Percentiles rank a stretch among this genome's conserved stretches.
Conservation (phyloP, 352 stramenopile species). For the Pilasporangium apinafurcum region DNA sequence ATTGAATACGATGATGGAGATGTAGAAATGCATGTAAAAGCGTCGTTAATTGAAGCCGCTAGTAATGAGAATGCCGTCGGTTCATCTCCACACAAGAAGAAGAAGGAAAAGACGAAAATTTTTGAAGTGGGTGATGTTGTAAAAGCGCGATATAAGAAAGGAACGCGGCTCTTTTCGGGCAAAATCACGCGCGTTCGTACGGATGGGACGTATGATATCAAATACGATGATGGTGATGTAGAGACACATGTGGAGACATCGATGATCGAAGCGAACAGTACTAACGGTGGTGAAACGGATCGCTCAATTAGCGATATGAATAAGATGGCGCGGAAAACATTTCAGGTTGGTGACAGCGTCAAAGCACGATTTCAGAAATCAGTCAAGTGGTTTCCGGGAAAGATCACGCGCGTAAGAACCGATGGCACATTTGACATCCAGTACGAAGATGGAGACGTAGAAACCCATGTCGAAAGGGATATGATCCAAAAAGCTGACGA, state of each 20-base stretch:
- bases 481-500: constrained; percentile 40
- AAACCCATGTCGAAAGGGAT: constrained; percentile 19
- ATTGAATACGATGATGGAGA: constrained; percentile 62
- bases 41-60: constrained; percentile 15
- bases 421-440: constrained; percentile 67
- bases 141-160: constrained; percentile 35
- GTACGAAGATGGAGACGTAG: constrained; percentile 56
- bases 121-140: constrained; percentile 28
- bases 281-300: too few relatives aligned
- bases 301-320: too few relatives aligned
- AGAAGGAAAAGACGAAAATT: too few relatives aligned
- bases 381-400: constrained; percentile 46
- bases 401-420: constrained; percentile 42
- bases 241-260: constrained; percentile 22
- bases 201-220: constrained; percentile 51
- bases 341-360: constrained; percentile 48
- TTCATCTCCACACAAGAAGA: too few relatives aligned
- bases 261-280: constrained; percentile 22
- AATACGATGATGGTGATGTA: constrained; percentile 53
- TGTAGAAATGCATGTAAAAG: constrained; percentile 26
- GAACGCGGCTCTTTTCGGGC: constrained; percentile 25
- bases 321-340: too few relatives aligned
- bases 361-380: constrained; percentile 64
- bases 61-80: background rate
- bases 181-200: constrained; percentile 24